phyloP scores from a whole-genome alignment of 345 rosid species.

The Sapria himalayana region DNA sequence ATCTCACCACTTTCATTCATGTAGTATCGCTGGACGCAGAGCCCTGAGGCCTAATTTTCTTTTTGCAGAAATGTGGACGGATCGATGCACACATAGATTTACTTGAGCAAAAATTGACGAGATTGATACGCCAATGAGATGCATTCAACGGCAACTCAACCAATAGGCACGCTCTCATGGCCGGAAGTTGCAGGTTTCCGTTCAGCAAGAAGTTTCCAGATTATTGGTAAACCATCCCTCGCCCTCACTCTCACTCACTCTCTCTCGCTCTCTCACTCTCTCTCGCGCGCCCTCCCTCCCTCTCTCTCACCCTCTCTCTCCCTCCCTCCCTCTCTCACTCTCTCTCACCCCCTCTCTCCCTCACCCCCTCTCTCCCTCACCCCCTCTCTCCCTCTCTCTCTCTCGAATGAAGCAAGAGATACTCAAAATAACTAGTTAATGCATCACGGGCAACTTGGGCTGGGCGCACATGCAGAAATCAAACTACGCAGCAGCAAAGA shows the following conservation, averaged over 20 bases:
- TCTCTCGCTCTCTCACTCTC: too few species aligned
- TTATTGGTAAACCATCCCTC: too few species aligned
- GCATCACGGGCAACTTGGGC: slow-evolving; percentile 94
- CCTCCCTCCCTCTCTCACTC: too few species aligned
- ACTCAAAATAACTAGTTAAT: too few species aligned
- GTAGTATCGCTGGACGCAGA: neutral
- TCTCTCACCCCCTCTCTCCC: too few species aligned
- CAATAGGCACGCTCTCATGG: slow-evolving; percentile 88
- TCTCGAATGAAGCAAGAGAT: slow-evolving; percentile 9
- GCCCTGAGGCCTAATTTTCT: neutral
- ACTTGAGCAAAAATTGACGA: slow-evolving; percentile 62
- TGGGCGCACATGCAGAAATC: slow-evolving; percentile 95
- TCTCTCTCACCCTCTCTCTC: too few species aligned
- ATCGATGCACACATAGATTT: slow-evolving; percentile 65
- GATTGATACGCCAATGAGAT: slow-evolving; percentile 65
- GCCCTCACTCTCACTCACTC: too few species aligned
- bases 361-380: neutral
- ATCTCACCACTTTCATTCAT: neutral
- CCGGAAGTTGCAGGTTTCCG: slow-evolving; percentile 81
- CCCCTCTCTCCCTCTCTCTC: neutral
- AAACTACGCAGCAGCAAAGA: slow-evolving; percentile 69
- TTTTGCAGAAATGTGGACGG: slow-evolving; percentile 61
- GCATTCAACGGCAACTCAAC: slow-evolving; percentile 74
- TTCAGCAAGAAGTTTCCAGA: slow-evolving; percentile 70
- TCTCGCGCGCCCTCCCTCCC: too few species aligned